Percentiles rank a stretch among this genome's conserved stretches.
Evolutionary conservation across 2,329 filamentous ascomycete species (phyloP).

Genomic region (Cladophialophora yegresii): DNA sequence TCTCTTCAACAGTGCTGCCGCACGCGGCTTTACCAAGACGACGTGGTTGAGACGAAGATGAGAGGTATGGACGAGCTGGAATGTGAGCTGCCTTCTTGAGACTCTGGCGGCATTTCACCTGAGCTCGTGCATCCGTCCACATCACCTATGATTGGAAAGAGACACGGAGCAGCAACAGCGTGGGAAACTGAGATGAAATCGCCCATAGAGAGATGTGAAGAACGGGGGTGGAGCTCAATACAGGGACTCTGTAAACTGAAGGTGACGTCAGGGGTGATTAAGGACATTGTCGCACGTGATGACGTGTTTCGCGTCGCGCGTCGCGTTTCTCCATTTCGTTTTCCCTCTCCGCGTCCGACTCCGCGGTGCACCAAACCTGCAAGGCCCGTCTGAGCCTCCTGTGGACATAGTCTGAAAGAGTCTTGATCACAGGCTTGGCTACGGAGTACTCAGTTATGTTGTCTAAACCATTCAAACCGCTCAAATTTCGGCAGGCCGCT

Average conservation of each 20-base stretch:
- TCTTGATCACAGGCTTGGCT: neutral
- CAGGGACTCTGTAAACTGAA: too few relatives aligned
- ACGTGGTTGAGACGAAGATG: too few relatives aligned
- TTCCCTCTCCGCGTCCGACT: neutral
- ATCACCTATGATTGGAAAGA: neutral
- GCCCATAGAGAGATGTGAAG: neutral
- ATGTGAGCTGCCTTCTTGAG: too few relatives aligned
- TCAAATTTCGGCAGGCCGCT: conserved; percentile 44
- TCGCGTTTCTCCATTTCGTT: neutral
- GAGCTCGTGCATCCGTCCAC: neutral
- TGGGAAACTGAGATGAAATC: neutral
- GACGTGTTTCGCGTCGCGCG: neutral
- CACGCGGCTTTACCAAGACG: too few relatives aligned
- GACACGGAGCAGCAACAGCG: too few relatives aligned
- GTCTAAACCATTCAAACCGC: conserved; percentile 51
- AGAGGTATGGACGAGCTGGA: too few relatives aligned
- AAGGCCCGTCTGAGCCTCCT: neutral
- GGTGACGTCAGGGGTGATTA: too few relatives aligned
- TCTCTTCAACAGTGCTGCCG: too few relatives aligned
- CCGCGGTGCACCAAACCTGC: neutral
- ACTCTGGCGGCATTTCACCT: neutral
- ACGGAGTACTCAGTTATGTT: conserved; percentile 42
- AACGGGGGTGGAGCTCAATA: neutral
- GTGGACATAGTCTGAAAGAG: neutral
- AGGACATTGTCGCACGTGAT: neutral